Conservation (phyloP, 164 flowering plant species). For the Macadamia tetraphylla region DNA sequence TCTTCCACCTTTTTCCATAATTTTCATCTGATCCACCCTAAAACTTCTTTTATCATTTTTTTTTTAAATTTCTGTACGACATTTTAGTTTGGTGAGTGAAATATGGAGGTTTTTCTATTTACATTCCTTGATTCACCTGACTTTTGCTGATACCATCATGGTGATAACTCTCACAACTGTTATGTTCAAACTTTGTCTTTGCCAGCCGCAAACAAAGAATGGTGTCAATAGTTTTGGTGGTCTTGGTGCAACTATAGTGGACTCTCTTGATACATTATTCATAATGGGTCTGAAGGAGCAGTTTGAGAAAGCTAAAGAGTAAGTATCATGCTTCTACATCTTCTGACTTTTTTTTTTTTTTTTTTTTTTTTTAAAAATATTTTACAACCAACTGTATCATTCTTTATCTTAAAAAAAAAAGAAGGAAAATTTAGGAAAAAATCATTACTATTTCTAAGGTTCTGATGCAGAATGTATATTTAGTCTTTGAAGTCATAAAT, state of each 20-base stretch:
- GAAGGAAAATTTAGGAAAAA: not conserved
- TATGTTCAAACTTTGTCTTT: conserved; percentile 3
- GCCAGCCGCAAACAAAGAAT: conserved; percentile 85
- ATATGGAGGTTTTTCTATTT: too few species aligned
- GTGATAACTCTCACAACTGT: not conserved
- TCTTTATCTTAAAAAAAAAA: not conserved
- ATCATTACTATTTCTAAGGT: not conserved
- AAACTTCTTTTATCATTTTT: too few species aligned
- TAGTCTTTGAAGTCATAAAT: not conserved
- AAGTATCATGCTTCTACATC: conserved; percentile 28
- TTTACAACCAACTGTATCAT: not conserved
- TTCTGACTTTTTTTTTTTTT: not conserved
- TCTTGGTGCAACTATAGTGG: conserved; percentile 94
- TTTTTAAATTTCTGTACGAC: too few species aligned
- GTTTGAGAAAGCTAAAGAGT: conserved; percentile 92
- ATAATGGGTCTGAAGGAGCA: conserved; percentile 96
- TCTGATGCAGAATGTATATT: not conserved
- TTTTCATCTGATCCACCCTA: too few species aligned
- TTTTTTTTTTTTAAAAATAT: too few species aligned
- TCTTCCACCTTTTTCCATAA: too few species aligned
- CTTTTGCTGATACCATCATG: too few species aligned
- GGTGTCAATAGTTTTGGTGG: conserved; percentile 97
- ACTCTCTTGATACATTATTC: conserved; percentile 88
- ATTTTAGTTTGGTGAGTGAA: too few species aligned
- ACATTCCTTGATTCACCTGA: too few species aligned